A percentile compares a stretch with the other conserved stretches of the same genome.
Conservation (phyloP, 192 early-diverging fungal species). For the Fimicolochytrium jonesii region DNA sequence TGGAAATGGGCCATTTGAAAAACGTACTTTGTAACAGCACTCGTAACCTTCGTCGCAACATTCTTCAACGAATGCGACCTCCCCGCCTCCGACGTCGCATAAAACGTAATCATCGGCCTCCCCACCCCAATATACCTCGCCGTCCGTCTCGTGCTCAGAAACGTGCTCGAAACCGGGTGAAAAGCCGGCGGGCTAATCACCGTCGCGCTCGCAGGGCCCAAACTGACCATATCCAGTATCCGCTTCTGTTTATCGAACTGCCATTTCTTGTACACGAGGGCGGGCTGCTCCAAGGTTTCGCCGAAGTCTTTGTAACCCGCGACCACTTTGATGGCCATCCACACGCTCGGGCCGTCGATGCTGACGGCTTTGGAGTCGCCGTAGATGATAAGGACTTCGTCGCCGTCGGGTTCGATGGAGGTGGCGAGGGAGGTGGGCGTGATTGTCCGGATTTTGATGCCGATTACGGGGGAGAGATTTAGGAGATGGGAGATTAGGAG, state of each 20-base stretch:
- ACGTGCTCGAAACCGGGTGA: constrained; percentile 17
- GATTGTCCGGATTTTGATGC: constrained; percentile 16
- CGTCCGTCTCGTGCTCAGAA: constrained; percentile 4
- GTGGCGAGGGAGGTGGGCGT: not conserved
- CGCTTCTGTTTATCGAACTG: constrained; percentile 20
- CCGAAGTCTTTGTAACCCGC: constrained; percentile 13
- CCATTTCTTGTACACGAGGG: constrained; percentile 36
- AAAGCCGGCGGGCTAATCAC: constrained; percentile 11
- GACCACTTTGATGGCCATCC: constrained; percentile 31
- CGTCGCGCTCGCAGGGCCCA: constrained; percentile 16
- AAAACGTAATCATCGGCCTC: constrained; percentile 35
- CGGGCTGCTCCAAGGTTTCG: constrained; percentile 7
- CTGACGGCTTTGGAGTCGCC: constrained; percentile 26
- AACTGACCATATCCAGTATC: constrained; percentile 24
- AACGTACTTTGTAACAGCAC: constrained; percentile 18
- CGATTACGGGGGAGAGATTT: not conserved
- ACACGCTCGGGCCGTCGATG: constrained; percentile 37
- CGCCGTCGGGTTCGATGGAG: constrained; percentile 5
- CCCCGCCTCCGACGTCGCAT: constrained; percentile 21
- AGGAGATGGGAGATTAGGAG: constrained; percentile 8
- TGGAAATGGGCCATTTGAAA: not conserved
- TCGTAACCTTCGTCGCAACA: constrained; percentile 28
- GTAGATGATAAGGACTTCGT: constrained; percentile 36
- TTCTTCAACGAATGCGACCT: constrained; percentile 17
- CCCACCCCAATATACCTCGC: constrained; percentile 33